Percentiles rank a stretch among this genome's conserved stretches.
Conservation (phyloP, 1,284 basidiomycete genomes). For the Schizophyllum amplum region DNA sequence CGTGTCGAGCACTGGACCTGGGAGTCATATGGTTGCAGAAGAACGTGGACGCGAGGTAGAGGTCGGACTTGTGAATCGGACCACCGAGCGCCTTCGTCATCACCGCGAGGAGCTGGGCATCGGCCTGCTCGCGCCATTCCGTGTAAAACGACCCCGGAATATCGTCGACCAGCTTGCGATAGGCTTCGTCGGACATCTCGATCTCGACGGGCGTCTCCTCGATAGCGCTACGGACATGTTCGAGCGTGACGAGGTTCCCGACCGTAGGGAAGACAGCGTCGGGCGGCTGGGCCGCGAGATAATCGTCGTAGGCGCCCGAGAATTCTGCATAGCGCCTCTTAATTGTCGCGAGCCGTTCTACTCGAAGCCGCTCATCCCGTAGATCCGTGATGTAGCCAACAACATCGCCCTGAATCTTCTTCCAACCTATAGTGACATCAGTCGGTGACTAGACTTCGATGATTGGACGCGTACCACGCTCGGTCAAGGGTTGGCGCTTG, state of each 20-base stretch:
- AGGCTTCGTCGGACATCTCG: not conserved
- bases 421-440: not conserved
- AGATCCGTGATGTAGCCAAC: not conserved
- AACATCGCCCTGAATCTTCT: not conserved
- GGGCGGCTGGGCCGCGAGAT: not conserved
- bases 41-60: not conserved
- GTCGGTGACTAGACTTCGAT: not conserved
- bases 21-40: not conserved
- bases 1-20: not conserved
- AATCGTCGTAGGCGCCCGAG: not conserved
- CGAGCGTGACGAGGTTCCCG: not conserved
- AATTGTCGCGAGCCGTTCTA: not conserved
- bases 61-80: not conserved
- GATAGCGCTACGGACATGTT: not conserved
- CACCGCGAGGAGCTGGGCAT: not conserved
- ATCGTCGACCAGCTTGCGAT: not conserved
- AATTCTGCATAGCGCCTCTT: not conserved
- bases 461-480: not conserved
- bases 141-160: not conserved
- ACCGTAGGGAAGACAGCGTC: not conserved
- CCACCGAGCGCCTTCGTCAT: not conserved
- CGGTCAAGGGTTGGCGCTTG: not conserved
- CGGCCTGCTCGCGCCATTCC: not conserved
- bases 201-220: not conserved
- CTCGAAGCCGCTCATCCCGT: not conserved